Base-by-base conservation (phyloP, 2,329 filamentous ascomycete genomes). In the Trichoderma arundinaceum region DNA sequence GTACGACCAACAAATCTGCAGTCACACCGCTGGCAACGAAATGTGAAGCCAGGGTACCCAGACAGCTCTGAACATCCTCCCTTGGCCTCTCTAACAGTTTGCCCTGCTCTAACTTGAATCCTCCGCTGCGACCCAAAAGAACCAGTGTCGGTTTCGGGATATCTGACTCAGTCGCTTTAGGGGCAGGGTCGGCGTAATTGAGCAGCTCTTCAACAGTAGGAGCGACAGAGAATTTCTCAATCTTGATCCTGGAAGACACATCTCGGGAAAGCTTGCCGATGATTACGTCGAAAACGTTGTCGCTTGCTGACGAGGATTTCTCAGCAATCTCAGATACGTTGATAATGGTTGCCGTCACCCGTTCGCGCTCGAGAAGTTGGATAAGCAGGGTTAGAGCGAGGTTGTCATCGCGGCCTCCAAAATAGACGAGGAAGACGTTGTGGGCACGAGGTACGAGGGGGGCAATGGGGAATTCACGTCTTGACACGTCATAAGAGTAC, bases 371-470 rank as follows among this genome's bases (percentile, higher is more conserved):
- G 0, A 90, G 92, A 0, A 99, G 84, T 73, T 97, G 94, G 3
- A 98, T 82, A 3, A 94, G 90, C 28, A 98, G 86, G 1, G 89
- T 84, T 0, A 98, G 83, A 0, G 93, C 94, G 4, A 90, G 86
- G 7, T 88, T 86, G 73, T 97, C 94, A 73, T 99, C 95, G 1
- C 83, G 80, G 8, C 92, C 92, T 17, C 94, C 94, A 66, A 97
- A 89, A 78, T 92, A 98, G 0, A 94, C 90, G 62, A 96, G 82
- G 75, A 96, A 94, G 69, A 98, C 84, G 74, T 94, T 92, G 74
- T 96, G 92, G 41, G 87, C 88, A 67, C 88, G 89, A 72, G 92
- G 86, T 6, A 83, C 81, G 5, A 88, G 83, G 0, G 90, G 87
- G 0, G 84, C 80, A 19, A 84, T 78, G 0, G 84, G 79, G 10